phyloP scores from a whole-genome alignment of 2,329 filamentous ascomycete species.

The Alternaria triticina region DNA sequence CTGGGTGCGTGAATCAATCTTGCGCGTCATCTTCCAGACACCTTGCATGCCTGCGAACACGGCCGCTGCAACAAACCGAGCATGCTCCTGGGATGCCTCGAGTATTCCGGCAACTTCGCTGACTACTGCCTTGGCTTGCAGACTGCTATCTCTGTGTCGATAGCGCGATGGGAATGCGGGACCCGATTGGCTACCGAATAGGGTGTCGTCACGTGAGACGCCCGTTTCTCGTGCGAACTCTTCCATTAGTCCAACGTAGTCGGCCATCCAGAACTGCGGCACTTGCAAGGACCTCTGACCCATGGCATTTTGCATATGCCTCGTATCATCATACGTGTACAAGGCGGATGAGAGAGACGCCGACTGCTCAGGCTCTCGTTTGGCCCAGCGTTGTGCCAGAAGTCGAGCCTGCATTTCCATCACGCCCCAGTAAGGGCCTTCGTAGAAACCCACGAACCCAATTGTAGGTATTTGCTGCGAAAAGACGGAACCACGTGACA shows the following conservation, averaged over 20 bases:
- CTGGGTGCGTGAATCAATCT: conserved; percentile 60
- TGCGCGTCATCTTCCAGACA: conserved; percentile 68
- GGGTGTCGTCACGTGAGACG: conserved; percentile 54
- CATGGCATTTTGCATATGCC: conserved; percentile 55
- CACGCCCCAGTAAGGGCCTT: conserved; percentile 83
- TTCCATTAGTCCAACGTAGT: conserved; percentile 79
- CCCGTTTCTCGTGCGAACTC: conserved; percentile 67
- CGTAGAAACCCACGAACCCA: conserved; percentile 83
- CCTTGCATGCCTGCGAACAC: conserved; percentile 76
- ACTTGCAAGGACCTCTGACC: conserved; percentile 50
- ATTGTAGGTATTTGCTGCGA: conserved; percentile 67
- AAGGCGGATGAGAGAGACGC: not conserved
- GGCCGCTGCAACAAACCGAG: conserved; percentile 66
- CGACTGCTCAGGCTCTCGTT: conserved; percentile 23
- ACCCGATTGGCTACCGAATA: conserved; percentile 57
- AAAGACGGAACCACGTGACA: conserved; percentile 71
- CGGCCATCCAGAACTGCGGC: conserved; percentile 81
- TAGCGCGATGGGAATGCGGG: conserved; percentile 48
- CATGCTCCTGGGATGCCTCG: conserved; percentile 51
- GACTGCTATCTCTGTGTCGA: conserved; percentile 33
- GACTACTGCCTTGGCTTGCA: conserved; percentile 54
- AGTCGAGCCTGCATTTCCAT: conserved; percentile 86
- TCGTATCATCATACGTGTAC: conserved; percentile 27
- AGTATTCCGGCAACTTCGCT: conserved; percentile 53
- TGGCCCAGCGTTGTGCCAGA: conserved; percentile 66